Evolutionary conservation across 352 stramenopile species (phyloP).

Genomic region (Globisporangium nodosum): DNA sequence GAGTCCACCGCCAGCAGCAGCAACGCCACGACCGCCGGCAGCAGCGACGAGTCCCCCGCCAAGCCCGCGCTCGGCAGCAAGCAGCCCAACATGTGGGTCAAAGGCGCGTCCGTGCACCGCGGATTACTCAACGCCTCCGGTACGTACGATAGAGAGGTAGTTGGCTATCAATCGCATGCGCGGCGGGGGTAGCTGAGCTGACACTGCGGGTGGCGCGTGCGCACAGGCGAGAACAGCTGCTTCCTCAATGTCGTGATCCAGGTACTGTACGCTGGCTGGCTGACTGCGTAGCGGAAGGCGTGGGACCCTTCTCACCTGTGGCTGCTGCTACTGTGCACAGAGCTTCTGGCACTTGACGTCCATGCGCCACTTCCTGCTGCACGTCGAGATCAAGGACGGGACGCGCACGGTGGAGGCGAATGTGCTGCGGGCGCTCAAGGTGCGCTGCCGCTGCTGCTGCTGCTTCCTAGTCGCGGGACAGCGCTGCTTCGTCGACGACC

Average conservation of each 20-base stretch:
- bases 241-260: constrained; percentile 89
- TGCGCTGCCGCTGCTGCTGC: constrained; percentile 3
- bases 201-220: not conserved
- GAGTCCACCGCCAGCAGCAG: constrained; percentile 6
- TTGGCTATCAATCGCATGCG: not conserved
- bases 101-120: constrained; percentile 75
- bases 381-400: constrained; percentile 83
- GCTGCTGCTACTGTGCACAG: constrained; percentile 13
- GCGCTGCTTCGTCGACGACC: too few species aligned
- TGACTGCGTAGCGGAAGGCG: not conserved
- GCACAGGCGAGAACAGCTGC: constrained; percentile 83
- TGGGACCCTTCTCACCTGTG: not conserved
- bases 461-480: too few species aligned
- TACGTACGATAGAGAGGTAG: constrained; percentile 5
- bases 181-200: not conserved
- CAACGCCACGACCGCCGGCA: constrained; percentile 6
- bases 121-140: constrained; percentile 62
- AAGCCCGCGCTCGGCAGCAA: constrained; percentile 30
- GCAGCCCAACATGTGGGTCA: constrained; percentile 72
- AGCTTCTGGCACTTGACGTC: constrained; percentile 89
- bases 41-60: constrained; percentile 25
- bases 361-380: constrained; percentile 79
- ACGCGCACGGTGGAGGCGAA: constrained; percentile 64
- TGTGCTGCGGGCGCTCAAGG: constrained; percentile 66
- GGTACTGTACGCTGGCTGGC: constrained; percentile 1